Evolutionary conservation across 306 rosid species (phyloP), one percentile per base, ranked within the genome.

Genomic region (Erythrophleum fordii): DNA sequence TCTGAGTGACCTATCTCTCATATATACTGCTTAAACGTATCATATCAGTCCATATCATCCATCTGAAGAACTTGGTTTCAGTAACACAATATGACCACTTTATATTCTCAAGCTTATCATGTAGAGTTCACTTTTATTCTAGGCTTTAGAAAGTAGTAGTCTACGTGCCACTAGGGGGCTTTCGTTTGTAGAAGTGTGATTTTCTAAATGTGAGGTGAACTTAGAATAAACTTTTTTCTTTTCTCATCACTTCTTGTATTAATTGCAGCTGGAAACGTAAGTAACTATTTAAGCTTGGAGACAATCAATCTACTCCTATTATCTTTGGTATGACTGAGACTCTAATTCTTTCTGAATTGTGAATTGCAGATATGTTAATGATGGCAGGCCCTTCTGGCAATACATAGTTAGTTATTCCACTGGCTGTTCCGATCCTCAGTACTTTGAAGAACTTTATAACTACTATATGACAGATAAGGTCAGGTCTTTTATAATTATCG

Each of bases 361-460:
- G 7, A 55, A 62, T 76, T 91, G 88, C 90, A 93, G 99, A 87
- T 95, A 95, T 73, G 99, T 95, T 41, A 91, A 92, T 64, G 99
- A 95, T 68, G 99, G 98, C 41, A 88, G 90, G 83, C 98, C 99
- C 60, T 95, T 95, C 83, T 95, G 98, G 99, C 99, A 93, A 88
- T 86, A 95, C 80, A 95, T 95, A 48, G 99, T 95, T 83, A 88
- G 93, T 82, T 80, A 81, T 67, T 95, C 99, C 45, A 95, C 99
- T 4, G 99, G 99, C 41, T 95, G 99, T 79, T 87, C 95, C 4
- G 99, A 95, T 88, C 74, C 96, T 72, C 97, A 93, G 75, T 95
- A 93, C 92, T 95, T 95, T 77, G 99, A 95, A 87, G 99, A 95
- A 77, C 87, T 93, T 51, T 95, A 95, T 78, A 85, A 86, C 89